Evolutionary conservation across 371 early-diverging fungal genomes (phyloP), one percentile per base, ranked within the genome.

Genomic region (Smittium mucronatum): DNA sequence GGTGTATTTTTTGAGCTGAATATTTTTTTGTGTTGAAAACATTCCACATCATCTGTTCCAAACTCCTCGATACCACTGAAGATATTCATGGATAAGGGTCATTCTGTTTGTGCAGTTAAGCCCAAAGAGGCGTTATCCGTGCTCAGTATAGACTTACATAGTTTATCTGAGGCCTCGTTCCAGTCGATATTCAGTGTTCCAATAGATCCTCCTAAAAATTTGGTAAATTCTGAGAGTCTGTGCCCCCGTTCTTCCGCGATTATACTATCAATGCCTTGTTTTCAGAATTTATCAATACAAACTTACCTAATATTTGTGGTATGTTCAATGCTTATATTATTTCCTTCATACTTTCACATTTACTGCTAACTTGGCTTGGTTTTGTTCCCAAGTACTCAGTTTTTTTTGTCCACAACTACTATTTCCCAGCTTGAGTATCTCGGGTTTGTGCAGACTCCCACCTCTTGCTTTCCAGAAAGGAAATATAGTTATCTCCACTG

Each of bases 141-240:
- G 28, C 26, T 59, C 59, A 59, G 59, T n/a, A n/a, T n/a, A 21
- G 59, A n/a, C 26, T 11, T 11, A n/a, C 59, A 28, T 59, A 16
- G 59, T 59, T n/a, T 28, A 64, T 31, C 33, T 64, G 64, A 25
- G 32, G 64, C 2, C 64, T 16, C 16, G 64, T 64, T 33, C 31
- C 64, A 5, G 16, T 34, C 31, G 15, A 25, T 17, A 64, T 33
- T 21, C 64, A 31, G 64, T 64, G 31, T 25, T 64, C 32, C 64
- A 17, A 64, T 21, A 64, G 15, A 2, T 36, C 25, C 36, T 64
- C 64, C 25, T 5, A 33, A 29, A 64, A 2, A 11, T 5, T 36
- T 33, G 33, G 64, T 15, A 34, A 33, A 2, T 15, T 28, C 26
- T 33, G 15, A 2, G 64, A 64, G 2, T 33, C 21, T 8, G 64